A percentile compares a stretch with the other conserved stretches of the same genome.
Evolutionary conservation across 306 rosid species (phyloP).

Genomic region (Trifolium dubium): DNA sequence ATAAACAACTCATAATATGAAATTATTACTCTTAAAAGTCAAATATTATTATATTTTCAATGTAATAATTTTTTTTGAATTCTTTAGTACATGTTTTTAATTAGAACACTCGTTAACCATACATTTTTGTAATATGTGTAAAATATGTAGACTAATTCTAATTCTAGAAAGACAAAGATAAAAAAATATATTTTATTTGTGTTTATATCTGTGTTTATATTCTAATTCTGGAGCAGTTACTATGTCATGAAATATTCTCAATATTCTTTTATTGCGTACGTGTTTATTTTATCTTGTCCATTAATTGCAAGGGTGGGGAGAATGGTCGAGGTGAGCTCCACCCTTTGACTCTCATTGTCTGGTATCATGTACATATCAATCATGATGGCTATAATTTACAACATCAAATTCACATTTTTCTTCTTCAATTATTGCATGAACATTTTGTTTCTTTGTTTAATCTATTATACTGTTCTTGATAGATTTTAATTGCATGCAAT

Average conservation of each 20-base stretch:
- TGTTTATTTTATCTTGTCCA: neutral
- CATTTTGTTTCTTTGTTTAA: neutral
- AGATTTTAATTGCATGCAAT: no score
- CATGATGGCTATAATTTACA: neutral
- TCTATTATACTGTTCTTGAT: neutral
- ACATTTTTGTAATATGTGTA: no score
- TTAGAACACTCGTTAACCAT: no score
- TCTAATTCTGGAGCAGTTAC: neutral
- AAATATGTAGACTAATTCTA: no score
- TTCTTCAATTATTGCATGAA: conserved; percentile 1
- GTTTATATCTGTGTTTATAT: no score
- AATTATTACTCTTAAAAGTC: no score
- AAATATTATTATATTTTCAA: no score
- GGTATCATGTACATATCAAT: neutral
- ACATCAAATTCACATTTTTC: neutral
- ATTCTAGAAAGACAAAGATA: no score
- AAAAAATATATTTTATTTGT: no score
- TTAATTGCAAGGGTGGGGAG: neutral
- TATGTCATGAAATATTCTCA: neutral
- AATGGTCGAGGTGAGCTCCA: neutral
- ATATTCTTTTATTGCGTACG: neutral
- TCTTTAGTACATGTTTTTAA: no score
- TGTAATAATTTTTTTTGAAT: no score
- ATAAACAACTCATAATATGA: no score
- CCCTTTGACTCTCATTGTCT: neutral